These are phyloP conservation scores for Elsinoe batatas DNA, from an alignment of 2,329 filamentous ascomycete genomes.

Conservation along the genomic window DNA sequence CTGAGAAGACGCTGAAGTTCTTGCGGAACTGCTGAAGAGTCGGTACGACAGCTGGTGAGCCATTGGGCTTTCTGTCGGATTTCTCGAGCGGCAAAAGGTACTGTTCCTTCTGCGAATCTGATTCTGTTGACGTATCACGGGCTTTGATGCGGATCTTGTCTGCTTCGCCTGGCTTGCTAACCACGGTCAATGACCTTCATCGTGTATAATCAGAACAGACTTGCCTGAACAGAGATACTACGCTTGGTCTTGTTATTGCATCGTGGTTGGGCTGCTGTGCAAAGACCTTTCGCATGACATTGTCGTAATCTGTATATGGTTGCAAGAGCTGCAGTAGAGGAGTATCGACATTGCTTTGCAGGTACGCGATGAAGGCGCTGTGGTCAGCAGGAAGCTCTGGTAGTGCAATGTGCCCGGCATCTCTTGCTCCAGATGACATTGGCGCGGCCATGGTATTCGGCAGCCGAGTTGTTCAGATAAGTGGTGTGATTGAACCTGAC, in stretches of 20 bases:
- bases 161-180: constrained; percentile 32
- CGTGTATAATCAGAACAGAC: not conserved
- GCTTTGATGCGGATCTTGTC: constrained; percentile 51
- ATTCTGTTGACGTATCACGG: constrained; percentile 49
- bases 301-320: constrained; percentile 60
- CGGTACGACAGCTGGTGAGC: constrained; percentile 57
- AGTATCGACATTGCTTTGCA: constrained; percentile 45
- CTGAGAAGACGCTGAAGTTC: constrained; percentile 75
- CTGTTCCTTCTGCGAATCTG: constrained; percentile 48
- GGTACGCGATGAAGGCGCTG: constrained; percentile 40
- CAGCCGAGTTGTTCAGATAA: not conserved
- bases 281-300: constrained; percentile 55
- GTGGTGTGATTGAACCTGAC: not conserved
- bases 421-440: not conserved
- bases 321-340: constrained; percentile 50
- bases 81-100: constrained; percentile 61
- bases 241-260: constrained; percentile 49
- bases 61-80: constrained; percentile 51
- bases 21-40: constrained; percentile 61
- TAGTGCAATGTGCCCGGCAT: constrained; percentile 15
- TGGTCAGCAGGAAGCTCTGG: constrained; percentile 32
- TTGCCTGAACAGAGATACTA: constrained; percentile 52
- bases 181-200: not conserved
- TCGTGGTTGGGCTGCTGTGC: constrained; percentile 57
- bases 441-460: not conserved